phyloP scores from a whole-genome alignment of 352 stramenopile genomes.

The Blastocystis sp. region DNA sequence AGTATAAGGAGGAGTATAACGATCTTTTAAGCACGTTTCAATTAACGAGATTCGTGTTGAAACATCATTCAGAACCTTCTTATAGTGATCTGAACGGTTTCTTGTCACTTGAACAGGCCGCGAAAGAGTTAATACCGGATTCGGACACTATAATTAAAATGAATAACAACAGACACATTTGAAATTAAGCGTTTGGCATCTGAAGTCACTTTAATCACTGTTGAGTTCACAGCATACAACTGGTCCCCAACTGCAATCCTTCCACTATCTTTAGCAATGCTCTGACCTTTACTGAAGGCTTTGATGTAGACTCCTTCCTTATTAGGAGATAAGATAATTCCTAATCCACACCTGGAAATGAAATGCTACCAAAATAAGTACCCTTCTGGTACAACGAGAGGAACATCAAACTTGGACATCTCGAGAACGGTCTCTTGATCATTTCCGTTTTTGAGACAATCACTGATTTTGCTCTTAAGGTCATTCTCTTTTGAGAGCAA shows the following conservation, averaged over 20 bases:
- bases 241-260: background rate
- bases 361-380: background rate
- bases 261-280: background rate
- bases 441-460: background rate
- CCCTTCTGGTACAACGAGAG: background rate
- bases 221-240: conserved; percentile 4
- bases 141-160: background rate
- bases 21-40: background rate
- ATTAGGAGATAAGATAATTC: background rate
- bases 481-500: background rate
- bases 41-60: background rate
- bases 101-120: background rate
- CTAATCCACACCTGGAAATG: background rate
- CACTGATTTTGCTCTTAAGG: background rate
- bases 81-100: background rate
- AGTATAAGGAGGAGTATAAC: background rate
- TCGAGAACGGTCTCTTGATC: background rate
- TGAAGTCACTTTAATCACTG: background rate
- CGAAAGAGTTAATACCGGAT: background rate
- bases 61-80: background rate
- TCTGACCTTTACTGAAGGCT: conserved; percentile 2
- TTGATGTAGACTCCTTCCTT: conserved; percentile 20
- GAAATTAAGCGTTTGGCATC: conserved; percentile 14
- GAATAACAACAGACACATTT: background rate
- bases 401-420: background rate